Evolutionary conservation across 345 rosid genomes (phyloP), one percentile per base, ranked within the genome.

Genomic region (Lepidium sativum): DNA sequence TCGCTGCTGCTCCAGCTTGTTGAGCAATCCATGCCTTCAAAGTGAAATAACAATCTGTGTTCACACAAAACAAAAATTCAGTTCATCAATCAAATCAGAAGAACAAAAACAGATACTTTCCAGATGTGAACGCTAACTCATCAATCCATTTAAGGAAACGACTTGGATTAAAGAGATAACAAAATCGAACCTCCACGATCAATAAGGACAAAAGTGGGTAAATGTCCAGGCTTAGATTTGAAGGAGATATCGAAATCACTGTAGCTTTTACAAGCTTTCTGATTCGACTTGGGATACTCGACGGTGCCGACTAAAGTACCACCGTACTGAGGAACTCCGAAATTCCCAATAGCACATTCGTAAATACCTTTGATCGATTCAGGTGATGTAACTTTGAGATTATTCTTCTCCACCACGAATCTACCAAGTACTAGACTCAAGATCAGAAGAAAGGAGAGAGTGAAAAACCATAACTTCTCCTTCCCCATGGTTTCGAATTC

Each of bases 391-490:
- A 83, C 76, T 64, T 72, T 83, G 77, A 83, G 75, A 67, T 72
- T 83, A 76, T 83, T 83, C 81, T 83, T 83, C 84, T 83, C 82
- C 73, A 80, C 87, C 0, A 80, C 79, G 67, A 83, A 92, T 74
- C 86, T 83, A 38, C 86, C 85, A 34, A 70, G 8, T 23, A 87
- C 76, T 21, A 66, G 68, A 63, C 79, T 79, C 66, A 67, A 67
- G 1, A 81, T 63, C 74, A 84, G 60, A 70, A 82, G 35, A 80
- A 73, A 83, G 14, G 78, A 48, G 62, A 67, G 64, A 44, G 71
- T 66, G 69, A 75, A 70, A 71, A 82, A 10, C 69, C 76, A 77
- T 35, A 79, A 21, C 74, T 76, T 87, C 66, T 69, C 82, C 66
- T 61, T 31, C 32, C 72, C 79, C 90, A 83, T 89, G 67, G 48